Base-by-base conservation (phyloP, 768 basidiomycete genomes). In the Rhizopogon vulgaris region DNA sequence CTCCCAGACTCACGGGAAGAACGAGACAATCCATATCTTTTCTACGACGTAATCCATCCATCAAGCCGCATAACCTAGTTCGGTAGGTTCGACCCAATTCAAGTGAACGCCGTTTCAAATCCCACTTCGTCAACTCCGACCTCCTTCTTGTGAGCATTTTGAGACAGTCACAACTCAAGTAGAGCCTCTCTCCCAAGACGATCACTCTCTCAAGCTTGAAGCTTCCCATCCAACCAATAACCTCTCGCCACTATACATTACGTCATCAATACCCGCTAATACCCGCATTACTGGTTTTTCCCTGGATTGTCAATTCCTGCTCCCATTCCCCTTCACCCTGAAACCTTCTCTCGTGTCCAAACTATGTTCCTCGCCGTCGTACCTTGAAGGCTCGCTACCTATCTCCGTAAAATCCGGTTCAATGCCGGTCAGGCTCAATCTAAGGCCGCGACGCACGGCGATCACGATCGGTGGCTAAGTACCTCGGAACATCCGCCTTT, bases 61-160 rank as follows among this genome's bases (percentile, higher is more conserved):
- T 39, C 47, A 49, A 40, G 3, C 30, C 28, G 6, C 30, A 10
- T 10, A 37, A 24, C 54, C 50, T 10, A 52, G 38, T 54, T 17
- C 5, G 53, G 53, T 30, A 51, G 49, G 25, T 18, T 6, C 18
- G 53, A 25, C 24, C 54, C 49, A 41, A 22, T 28, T 28, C 37
- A 45, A 34, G 32, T 52, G 58, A 59, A 62, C 60, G 60, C 61
- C 60, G 61, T 60, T 48, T 63, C 39, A 61, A 52, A 52, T 47
- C 38, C 52, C 52, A 43, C 32, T 38, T 47, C 48, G 6, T 25
- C 47, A 56, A 56, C 54, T 56, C 54, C 51, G 51, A 56, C 45
- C 50, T 18, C 38, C 22, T 22, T 30, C 41, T 22, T 24, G 28
- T 41, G n/a, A 51, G 50, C 30, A 34, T 41, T 41, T 8, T 41